phyloP scores from a whole-genome alignment of 371 early-diverging fungal genomes.

The Umbelopsis sp. region DNA sequence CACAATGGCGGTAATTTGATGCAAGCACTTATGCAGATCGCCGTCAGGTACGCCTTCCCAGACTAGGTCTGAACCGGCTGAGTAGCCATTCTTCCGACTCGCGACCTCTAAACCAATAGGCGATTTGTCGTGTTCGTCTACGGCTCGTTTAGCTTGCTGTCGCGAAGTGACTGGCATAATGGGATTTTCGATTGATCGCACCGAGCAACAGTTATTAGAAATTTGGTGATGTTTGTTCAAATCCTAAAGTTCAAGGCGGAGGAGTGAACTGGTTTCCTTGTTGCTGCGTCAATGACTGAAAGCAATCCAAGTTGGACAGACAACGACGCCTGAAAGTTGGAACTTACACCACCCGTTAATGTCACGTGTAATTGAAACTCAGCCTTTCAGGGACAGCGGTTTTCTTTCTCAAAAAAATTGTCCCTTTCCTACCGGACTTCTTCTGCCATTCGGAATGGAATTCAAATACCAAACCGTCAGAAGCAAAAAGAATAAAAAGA shows the following conservation, averaged over 20 bases:
- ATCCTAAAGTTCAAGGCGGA: background rate
- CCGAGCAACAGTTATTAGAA: background rate
- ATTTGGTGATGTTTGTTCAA: background rate
- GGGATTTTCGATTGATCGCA: background rate
- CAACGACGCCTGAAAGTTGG: too few relatives aligned
- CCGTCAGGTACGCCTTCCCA: constrained; percentile 4
- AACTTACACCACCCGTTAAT: background rate
- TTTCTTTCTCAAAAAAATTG: too few relatives aligned
- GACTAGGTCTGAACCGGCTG: background rate
- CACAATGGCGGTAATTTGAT: background rate
- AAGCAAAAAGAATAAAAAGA: background rate
- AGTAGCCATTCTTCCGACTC: background rate
- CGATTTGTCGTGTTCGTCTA: constrained; percentile 4
- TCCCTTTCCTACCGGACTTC: background rate
- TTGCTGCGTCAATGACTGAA: background rate
- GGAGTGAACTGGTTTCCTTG: background rate
- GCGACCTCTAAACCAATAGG: background rate
- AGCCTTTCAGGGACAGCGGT: background rate
- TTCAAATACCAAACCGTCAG: constrained; percentile 5
- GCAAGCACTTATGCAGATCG: constrained; percentile 7
- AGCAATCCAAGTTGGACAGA: too few relatives aligned
- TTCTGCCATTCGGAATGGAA: background rate
- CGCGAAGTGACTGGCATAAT: constrained; percentile 18
- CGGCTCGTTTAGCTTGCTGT: constrained; percentile 1
- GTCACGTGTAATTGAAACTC: constrained; percentile 2